Percentiles rank a stretch among this genome's conserved stretches.
Evolutionary conservation across 1,284 basidiomycete species (phyloP).

Genomic region (Marasmius oreades): DNA sequence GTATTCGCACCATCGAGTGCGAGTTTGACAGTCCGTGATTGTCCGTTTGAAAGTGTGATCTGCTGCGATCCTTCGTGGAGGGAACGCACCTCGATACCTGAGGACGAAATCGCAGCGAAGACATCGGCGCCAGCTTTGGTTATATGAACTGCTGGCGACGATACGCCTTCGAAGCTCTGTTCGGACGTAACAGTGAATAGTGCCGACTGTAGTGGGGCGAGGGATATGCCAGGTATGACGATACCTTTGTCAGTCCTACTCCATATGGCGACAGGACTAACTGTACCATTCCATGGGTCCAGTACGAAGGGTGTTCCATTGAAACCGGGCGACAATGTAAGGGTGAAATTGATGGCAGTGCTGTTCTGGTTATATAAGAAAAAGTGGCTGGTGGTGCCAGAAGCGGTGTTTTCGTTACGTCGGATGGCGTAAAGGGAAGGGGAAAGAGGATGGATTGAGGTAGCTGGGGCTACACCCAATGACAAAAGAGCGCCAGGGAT

Average conservation of each 20-base stretch:
- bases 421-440: conserved; percentile 13
- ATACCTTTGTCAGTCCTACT: conserved; percentile 10
- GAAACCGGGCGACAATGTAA: conserved; percentile 13
- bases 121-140: conserved; percentile 3
- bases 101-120: conserved; percentile 10
- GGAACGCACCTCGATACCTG: conserved; percentile 13
- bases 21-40: conserved; percentile 9
- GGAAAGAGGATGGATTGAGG: conserved; percentile 7
- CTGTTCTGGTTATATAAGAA: conserved; percentile 15
- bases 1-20: conserved; percentile 11
- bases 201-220: conserved; percentile 13
- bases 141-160: conserved; percentile 8
- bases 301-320: conserved; percentile 17
- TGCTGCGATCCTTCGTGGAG: conserved; percentile 8
- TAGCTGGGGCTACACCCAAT: conserved; percentile 16
- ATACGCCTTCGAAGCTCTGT: conserved; percentile 12
- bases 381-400: conserved; percentile 8
- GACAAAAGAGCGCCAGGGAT: conserved; percentile 12
- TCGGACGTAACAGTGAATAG: conserved; percentile 15
- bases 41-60: conserved; percentile 11
- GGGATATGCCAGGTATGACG: conserved; percentile 15
- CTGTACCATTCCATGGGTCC: conserved; percentile 15
- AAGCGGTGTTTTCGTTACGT: conserved; percentile 5
- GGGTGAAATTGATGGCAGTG: conserved; percentile 13
- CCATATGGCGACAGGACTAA: conserved; percentile 14